Percentiles rank a stretch among this genome's conserved stretches.
These are phyloP conservation scores for Entomortierella beljakovae DNA, from an alignment of 192 early-diverging fungal genomes.

Conservation along the genomic window DNA sequence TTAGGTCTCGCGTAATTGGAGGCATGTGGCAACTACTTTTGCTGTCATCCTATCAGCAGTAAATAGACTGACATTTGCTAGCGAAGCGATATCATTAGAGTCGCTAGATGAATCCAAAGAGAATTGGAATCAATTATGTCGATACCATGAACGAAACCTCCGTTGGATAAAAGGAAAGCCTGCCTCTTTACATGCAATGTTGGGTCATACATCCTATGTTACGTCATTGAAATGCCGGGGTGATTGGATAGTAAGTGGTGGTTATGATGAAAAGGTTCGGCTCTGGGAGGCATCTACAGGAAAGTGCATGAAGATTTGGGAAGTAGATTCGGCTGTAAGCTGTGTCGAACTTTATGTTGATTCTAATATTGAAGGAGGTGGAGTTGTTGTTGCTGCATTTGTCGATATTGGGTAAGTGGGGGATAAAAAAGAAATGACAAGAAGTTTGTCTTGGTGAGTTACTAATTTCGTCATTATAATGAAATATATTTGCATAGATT, in stretches of 20 bases:
- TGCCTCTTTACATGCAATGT: slow-evolving; percentile 16
- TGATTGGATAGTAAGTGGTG: slow-evolving; percentile 44
- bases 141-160: slow-evolving; percentile 28
- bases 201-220: slow-evolving; percentile 41
- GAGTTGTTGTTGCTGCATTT: slow-evolving; percentile 48
- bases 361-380: slow-evolving; percentile 20
- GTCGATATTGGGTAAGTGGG: slow-evolving; percentile 47
- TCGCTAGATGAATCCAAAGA: not conserved
- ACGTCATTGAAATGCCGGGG: slow-evolving; percentile 34
- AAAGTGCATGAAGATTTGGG: slow-evolving; percentile 48
- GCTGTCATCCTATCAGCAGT: slow-evolving; percentile 20
- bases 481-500: slow-evolving; percentile 11
- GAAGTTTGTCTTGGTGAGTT: not conserved
- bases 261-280: slow-evolving; percentile 53
- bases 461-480: not conserved
- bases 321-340: slow-evolving; percentile 41
- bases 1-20: slow-evolving; percentile 40
- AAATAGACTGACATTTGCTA: slow-evolving; percentile 2
- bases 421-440: too few species aligned
- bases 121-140: slow-evolving; percentile 46
- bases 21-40: not conserved
- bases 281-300: slow-evolving; percentile 46
- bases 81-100: slow-evolving; percentile 9
- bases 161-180: slow-evolving; percentile 24
- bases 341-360: slow-evolving; percentile 41